Conservation (phyloP, 2,329 filamentous ascomycete species). For the Bipolaris bicolor region DNA sequence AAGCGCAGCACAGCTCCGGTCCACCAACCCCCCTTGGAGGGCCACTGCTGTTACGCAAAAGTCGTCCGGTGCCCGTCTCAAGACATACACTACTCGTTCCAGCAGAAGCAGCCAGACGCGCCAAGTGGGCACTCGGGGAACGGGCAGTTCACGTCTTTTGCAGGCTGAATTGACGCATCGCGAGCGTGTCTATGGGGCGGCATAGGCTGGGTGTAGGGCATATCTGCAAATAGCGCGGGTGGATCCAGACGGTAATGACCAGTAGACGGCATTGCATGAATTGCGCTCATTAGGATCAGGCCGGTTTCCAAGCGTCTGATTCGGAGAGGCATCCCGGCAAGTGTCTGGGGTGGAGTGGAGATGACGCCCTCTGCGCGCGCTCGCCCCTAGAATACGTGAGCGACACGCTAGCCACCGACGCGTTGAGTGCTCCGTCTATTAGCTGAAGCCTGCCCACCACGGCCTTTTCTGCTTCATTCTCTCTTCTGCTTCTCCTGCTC, state of each 20-base stretch:
- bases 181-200: constrained; percentile 3
- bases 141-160: constrained; percentile 9
- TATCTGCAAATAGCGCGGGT: constrained; percentile 10
- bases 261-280: constrained; percentile 6
- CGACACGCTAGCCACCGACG: constrained; percentile 35
- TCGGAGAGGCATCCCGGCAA: constrained; percentile 13
- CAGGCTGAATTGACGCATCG: constrained; percentile 1
- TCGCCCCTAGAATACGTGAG: constrained; percentile 20
- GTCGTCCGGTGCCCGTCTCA: constrained; percentile 4
- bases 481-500: constrained; percentile 1
- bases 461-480: constrained; percentile 16
- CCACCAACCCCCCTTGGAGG: constrained; percentile 8
- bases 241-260: constrained; percentile 2
- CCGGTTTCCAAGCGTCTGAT: constrained; percentile 9
- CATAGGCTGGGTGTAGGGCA: neutral
- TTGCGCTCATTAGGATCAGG: constrained; percentile 3
- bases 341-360: constrained; percentile 22
- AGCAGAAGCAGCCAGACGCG: constrained; percentile 11
- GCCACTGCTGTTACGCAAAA: constrained; percentile 3
- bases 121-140: constrained; percentile 8
- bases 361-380: constrained; percentile 23
- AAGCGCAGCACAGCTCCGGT: neutral
- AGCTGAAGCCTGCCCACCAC: constrained; percentile 14
- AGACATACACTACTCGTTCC: constrained; percentile 5
- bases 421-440: constrained; percentile 29